phyloP scores from a whole-genome alignment of 2,329 filamentous ascomycete genomes.

The Diaporthe sp. region DNA sequence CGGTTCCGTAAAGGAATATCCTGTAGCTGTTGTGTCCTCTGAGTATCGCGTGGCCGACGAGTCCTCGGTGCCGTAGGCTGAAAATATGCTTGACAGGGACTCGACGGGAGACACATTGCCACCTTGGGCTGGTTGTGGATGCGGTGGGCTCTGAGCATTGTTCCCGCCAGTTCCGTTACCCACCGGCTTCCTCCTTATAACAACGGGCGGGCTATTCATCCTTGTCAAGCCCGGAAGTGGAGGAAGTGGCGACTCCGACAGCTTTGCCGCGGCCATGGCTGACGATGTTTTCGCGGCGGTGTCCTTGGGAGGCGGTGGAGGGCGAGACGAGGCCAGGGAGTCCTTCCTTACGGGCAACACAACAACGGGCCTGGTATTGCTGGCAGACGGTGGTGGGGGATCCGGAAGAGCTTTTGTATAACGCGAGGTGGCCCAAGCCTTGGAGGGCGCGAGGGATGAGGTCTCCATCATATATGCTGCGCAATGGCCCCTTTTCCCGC shows the following conservation, averaged over 20 bases:
- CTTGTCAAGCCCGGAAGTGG: constrained; percentile 32
- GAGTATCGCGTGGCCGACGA: constrained; percentile 35
- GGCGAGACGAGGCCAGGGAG: constrained; percentile 43
- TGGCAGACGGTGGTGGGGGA: constrained; percentile 56
- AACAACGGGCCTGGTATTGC: constrained; percentile 21
- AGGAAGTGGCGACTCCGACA: constrained; percentile 36
- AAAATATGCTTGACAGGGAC: constrained; percentile 69
- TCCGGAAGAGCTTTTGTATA: constrained; percentile 71
- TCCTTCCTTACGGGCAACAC: constrained; percentile 36
- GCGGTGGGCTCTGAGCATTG: constrained; percentile 36
- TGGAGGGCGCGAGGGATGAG: constrained; percentile 46
- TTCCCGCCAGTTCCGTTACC: constrained; percentile 33
- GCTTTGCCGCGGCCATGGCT: constrained; percentile 32
- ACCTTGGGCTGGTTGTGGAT: constrained; percentile 43
- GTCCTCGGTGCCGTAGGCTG: constrained; percentile 59
- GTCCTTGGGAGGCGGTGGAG: constrained; percentile 42
- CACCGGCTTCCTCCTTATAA: constrained; percentile 40
- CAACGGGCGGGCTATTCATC: constrained; percentile 37
- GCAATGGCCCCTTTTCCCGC: constrained; percentile 32
- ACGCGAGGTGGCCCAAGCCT: constrained; percentile 61
- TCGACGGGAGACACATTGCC: constrained; percentile 56
- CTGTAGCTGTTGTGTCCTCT: constrained; percentile 37
- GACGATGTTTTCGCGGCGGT: constrained; percentile 27
- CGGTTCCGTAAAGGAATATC: constrained; percentile 34
- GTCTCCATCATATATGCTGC: constrained; percentile 46